phyloP scores from a whole-genome alignment of 805 yeast genomes.

The Wickerhamomyces silvicola region DNA sequence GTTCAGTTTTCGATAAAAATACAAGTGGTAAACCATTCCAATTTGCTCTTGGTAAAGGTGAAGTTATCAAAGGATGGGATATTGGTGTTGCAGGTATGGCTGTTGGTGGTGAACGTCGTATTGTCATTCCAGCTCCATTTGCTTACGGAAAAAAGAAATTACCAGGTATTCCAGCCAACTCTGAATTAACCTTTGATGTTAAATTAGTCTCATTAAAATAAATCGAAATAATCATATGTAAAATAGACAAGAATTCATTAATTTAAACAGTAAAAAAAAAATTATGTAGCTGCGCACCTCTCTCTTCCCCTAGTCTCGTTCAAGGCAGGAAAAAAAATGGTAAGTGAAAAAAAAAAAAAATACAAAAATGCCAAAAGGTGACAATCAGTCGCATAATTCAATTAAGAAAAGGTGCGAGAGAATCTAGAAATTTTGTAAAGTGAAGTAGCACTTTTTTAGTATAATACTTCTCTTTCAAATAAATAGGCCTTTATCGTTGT shows the following conservation, averaged over 20 bases:
- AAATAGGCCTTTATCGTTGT: no score
- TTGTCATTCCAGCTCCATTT: constrained; percentile 89
- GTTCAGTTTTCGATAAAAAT: constrained; percentile 95
- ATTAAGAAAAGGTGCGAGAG: no score
- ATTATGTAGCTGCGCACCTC: no score
- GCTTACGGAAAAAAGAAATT: constrained; percentile 93
- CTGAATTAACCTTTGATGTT: constrained; percentile 93
- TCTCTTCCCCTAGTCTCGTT: no score
- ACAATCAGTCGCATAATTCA: no score
- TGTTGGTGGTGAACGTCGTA: constrained; percentile 98
- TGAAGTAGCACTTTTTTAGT: no score
- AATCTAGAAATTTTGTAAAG: no score
- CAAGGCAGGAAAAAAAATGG: no score
- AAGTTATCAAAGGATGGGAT: constrained; percentile 98
- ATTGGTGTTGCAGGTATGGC: constrained; percentile 98
- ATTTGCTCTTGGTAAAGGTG: constrained; percentile 92
- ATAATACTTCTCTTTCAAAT: no score
- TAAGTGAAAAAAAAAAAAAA: no score
- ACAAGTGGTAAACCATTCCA: constrained; percentile 93
- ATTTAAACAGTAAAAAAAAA: background rate
- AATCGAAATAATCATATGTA: constrained; percentile 3
- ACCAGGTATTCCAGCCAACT: constrained; percentile 98
- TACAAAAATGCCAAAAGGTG: no score
- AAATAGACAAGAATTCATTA: background rate
- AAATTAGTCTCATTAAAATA: constrained; percentile 87